Evolutionary conservation across 352 stramenopile species (phyloP).

Genomic region (Phytophthora lateralis): DNA sequence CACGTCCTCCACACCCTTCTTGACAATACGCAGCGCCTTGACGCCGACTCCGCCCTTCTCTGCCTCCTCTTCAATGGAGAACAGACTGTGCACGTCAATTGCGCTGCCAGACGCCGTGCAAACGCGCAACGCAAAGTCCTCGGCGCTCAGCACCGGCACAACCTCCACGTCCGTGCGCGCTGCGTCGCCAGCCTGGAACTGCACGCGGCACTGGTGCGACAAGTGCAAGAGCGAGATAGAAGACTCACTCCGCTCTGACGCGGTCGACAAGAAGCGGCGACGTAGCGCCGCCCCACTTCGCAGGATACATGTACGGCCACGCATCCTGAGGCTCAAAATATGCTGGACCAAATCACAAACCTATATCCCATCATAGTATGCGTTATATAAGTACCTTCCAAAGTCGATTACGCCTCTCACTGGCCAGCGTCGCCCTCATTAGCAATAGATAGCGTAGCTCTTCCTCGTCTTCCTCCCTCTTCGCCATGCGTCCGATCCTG

Average conservation of each 20-base stretch:
- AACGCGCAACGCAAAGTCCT: conserved; percentile 56
- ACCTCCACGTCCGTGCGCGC: conserved; percentile 45
- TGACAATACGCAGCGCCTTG: conserved; percentile 37
- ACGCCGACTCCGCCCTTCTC: conserved; percentile 3
- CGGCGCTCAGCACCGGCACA: conserved; percentile 49
- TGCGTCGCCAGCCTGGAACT: conserved; percentile 47
- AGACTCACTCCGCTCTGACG: neutral
- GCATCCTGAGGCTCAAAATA: too few species aligned
- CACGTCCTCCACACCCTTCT: conserved; percentile 10
- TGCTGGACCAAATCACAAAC: too few species aligned
- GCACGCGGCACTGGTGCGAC: conserved; percentile 45
- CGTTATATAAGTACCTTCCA: neutral
- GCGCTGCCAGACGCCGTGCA: neutral
- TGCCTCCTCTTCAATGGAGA: conserved; percentile 36
- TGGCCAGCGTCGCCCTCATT: conserved; percentile 19
- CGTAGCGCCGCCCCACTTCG: too few species aligned
- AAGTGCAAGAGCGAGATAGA: conserved; percentile 44
- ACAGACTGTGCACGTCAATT: conserved; percentile 20
- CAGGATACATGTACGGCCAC: too few species aligned
- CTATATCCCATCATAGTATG: neutral
- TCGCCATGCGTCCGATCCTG: conserved; percentile 95
- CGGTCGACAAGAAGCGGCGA: too few species aligned
- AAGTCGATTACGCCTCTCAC: neutral
- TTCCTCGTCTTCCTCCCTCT: neutral
- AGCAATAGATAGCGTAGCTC: conserved; percentile 1